A percentile compares a stretch with the other conserved stretches of the same genome.
phyloP scores from a whole-genome alignment of 495 filamentous ascomycete genomes.

The Podospora conica region DNA sequence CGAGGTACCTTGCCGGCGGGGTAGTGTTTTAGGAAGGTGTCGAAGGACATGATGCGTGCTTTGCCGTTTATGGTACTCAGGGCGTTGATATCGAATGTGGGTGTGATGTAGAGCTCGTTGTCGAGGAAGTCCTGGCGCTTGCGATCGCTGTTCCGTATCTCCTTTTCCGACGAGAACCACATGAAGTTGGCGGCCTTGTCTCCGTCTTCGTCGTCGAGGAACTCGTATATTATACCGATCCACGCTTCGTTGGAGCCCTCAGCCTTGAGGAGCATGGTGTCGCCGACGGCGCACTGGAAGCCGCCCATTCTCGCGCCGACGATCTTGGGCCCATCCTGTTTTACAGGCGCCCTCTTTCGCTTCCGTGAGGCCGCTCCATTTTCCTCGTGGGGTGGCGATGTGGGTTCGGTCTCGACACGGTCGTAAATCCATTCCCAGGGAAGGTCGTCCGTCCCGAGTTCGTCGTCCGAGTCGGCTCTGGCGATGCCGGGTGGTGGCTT shows the following conservation, averaged over 20 bases:
- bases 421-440: slow-evolving; percentile 93
- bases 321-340: slow-evolving; percentile 41
- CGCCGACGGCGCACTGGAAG: slow-evolving; percentile 75
- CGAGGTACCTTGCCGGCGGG: slow-evolving; percentile 71
- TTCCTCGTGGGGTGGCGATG: slow-evolving; percentile 19
- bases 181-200: slow-evolving; percentile 64
- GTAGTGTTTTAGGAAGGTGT: slow-evolving; percentile 58
- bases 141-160: slow-evolving; percentile 76
- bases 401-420: slow-evolving; percentile 10
- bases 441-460: slow-evolving; percentile 73
- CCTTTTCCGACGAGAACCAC: slow-evolving; percentile 89
- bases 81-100: slow-evolving; percentile 75
- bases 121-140: slow-evolving; percentile 74
- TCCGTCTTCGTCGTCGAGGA: slow-evolving; percentile 62
- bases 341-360: slow-evolving; percentile 29
- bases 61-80: slow-evolving; percentile 88
- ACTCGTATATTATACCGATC: slow-evolving; percentile 81
- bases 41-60: slow-evolving; percentile 68
- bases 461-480: slow-evolving; percentile 87
- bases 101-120: slow-evolving; percentile 90
- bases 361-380: slow-evolving; percentile 24
- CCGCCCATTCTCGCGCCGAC: slow-evolving; percentile 78
- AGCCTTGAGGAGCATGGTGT: slow-evolving; percentile 79
- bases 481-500: slow-evolving; percentile 42
- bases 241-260: slow-evolving; percentile 75